Base-by-base conservation (phyloP, 306 rosid genomes). In the Cucumis sativus region DNA sequence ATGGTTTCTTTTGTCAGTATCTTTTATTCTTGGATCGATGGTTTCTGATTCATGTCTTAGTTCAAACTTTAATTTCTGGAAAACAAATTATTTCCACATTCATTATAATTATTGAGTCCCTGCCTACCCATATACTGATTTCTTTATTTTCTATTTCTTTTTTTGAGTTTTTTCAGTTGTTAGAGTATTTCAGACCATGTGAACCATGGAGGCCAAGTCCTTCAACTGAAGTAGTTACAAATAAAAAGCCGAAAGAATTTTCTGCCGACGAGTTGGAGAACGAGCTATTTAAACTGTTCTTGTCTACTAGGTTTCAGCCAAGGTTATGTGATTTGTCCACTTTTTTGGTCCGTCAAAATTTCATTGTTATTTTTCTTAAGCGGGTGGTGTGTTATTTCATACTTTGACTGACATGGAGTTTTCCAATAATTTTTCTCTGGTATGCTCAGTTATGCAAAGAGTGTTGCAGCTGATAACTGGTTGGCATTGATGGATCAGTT, bases 381-480 rank as follows among this genome's bases (percentile, higher is more conserved):
- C 49, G 4, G 8, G 17, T 4, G 33, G 28, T 62, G n/a, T 25
- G 49, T 54, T 73, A 35, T 39, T 56, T 33, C 7, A 35, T 39
- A 59, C 52, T 11, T 23, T 21, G 18, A 39, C 30, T 21, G 51
- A 77, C 30, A 57, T 74, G 18, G 9, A 47, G 47, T 13, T 60
- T 23, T 60, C 74, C 67, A 54, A 37, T 75, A 8, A 20, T 41
- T 40, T 5, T 68, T 21, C 35, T 80, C 57, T 83, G 59, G 40
- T 78, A 13, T 77, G 77, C 80, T 49, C 89, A 93, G 98, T 80
- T 79, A 61, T 8, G 64, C 91, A 1, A 23, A 11, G 16, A 45
- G 91, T 77, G 80, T 4, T 61, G 91, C 98, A 57, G 92, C 92
- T 66, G 89, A 88, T 11, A 63, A 88, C 84, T 94, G 92, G 96